A percentile compares a stretch with the other conserved stretches of the same genome.
Conservation (phyloP, 345 rosid genomes). For the Brassica rapa region DNA sequence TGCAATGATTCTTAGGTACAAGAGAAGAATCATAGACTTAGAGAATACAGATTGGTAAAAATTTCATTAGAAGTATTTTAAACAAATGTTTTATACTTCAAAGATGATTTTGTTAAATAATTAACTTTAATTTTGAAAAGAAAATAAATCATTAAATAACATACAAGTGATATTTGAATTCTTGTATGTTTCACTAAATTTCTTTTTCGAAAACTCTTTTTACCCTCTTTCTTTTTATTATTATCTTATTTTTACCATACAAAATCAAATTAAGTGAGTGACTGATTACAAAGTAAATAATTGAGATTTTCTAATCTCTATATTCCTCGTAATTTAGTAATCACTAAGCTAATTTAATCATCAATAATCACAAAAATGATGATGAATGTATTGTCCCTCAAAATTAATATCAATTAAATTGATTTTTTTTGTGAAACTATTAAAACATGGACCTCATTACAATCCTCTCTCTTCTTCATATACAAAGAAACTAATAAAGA, state of each 20-base stretch:
- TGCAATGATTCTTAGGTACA: not conserved
- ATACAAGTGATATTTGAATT: not conserved
- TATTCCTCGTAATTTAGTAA: not conserved
- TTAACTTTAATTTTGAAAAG: no score
- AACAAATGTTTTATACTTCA: not conserved
- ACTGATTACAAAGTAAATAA: not conserved
- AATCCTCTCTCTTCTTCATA: no score
- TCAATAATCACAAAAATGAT: no score
- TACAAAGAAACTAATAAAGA: no score
- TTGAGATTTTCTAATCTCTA: not conserved
- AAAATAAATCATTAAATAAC: no score
- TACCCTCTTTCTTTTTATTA: not conserved
- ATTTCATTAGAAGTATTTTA: no score
- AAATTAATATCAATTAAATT: no score
- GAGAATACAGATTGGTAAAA: not conserved
- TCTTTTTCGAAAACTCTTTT: not conserved
- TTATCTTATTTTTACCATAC: not conserved
- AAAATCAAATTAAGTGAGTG: not conserved
- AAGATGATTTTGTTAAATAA: not conserved
- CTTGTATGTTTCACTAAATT: not conserved
- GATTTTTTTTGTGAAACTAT: no score
- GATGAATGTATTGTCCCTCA: no score
- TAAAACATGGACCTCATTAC: no score
- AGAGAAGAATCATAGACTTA: not conserved
- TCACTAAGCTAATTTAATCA: no score